Evolutionary conservation across 192 early-diverging fungal genomes (phyloP), one percentile per base, ranked within the genome.

Genomic region (Phycomyces blakesleeanus): DNA sequence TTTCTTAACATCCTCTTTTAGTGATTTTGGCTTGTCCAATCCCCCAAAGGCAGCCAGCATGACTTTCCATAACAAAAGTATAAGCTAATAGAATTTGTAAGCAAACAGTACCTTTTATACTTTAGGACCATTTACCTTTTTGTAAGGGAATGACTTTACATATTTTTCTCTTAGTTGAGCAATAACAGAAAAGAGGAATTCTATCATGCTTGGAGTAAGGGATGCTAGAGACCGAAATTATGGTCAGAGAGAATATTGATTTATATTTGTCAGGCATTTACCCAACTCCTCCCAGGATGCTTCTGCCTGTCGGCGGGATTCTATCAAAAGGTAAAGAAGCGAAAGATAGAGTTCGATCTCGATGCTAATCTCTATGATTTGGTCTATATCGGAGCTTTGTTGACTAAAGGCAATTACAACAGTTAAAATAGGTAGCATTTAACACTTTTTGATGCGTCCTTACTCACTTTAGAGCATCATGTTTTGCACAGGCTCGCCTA

Each of bases 61-160:
- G 14, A 84, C 77, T 72, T 91, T 91, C 86, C 86, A 90, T 0
- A 89, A 70, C 26, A 91, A 63, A 2, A 90, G 64, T 7, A 89
- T 58, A 37, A 92, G 44, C 39, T 50, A 40, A 18, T 16, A 14
- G 41, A n/a, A 14, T 6, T 12, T 8, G 56, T 47, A n/a, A 27
- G 22, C 4, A 0, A 55, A 34, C 12, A 15, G 20, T 56, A 38
- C n/a, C 24, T 52, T 51, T 11, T 9, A 25, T 5, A 14, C 0
- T 10, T 12, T 12, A 16, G 11, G 18, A 24, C 37, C 0, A 20
- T 22, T 39, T 44, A 82, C 80, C 81, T 89, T 88, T 66, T 89
- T 89, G 2, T 89, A 83, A 1, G 87, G 87, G 70, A 84, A 89
- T 53, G 79, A 74, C 71, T 89, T 87, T 24, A 78, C 62, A 67